Conservation (phyloP, 441 rosid genomes). For the Adansonia madagascariensis region DNA sequence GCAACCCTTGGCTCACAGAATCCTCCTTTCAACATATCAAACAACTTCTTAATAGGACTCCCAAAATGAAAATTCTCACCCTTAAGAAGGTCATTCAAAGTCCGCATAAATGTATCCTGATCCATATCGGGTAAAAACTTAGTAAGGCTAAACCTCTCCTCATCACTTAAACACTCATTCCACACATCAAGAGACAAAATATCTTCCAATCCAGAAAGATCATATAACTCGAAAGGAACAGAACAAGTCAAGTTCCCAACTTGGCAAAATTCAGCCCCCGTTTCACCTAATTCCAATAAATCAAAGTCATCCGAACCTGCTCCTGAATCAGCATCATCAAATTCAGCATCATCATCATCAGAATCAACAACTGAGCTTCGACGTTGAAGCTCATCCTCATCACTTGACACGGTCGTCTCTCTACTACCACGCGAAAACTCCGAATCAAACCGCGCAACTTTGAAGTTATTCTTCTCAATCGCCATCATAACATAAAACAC, state of each 20-base stretch:
- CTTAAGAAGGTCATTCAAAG: conserved; percentile 75
- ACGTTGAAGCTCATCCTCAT: conserved; percentile 59
- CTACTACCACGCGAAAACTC: conserved; percentile 81
- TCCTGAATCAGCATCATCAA: conserved; percentile 93
- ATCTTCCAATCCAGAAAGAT: conserved; percentile 72
- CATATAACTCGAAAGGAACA: conserved; percentile 87
- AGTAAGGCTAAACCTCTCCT: conserved; percentile 71
- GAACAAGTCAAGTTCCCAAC: conserved; percentile 80
- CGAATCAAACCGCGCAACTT: conserved; percentile 76
- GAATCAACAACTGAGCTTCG: conserved; percentile 61
- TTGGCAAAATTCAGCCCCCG: conserved; percentile 90
- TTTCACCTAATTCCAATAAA: conserved; percentile 91
- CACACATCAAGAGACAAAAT: conserved; percentile 91
- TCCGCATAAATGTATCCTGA: conserved; percentile 63
- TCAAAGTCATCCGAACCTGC: conserved; percentile 99
- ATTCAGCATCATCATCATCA: conserved; percentile 72
- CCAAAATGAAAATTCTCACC: conserved; percentile 89
- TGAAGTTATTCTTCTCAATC: conserved; percentile 91
- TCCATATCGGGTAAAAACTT: conserved; percentile 87
- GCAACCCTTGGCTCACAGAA: conserved; percentile 94
- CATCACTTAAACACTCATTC: conserved; percentile 87
- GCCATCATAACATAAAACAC: conserved; percentile 62
- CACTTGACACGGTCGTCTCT: conserved; percentile 74
- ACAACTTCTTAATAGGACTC: conserved; percentile 77
- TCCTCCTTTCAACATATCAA: conserved; percentile 92